Conservation (phyloP, 148 eudicot genomes). For the Chenopodium quinoa region DNA sequence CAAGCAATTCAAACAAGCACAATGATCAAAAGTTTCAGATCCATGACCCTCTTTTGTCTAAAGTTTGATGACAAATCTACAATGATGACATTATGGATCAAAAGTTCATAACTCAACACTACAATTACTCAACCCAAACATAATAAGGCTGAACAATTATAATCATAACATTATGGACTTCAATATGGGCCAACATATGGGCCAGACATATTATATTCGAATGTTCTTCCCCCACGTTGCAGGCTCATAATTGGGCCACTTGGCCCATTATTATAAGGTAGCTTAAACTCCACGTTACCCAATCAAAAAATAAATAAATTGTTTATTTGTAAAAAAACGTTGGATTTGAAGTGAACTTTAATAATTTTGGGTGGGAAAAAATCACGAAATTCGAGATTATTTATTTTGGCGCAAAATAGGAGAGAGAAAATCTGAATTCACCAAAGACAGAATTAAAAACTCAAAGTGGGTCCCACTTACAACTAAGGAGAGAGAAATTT, state of each 20-base stretch:
- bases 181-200: not conserved
- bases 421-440: slow-evolving; percentile 12
- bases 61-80: not conserved
- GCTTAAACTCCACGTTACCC: not conserved
- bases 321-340: no score
- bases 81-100: not conserved
- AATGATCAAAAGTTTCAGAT: not conserved
- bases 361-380: slow-evolving; percentile 12
- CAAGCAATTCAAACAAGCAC: not conserved
- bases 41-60: no score
- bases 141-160: not conserved
- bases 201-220: not conserved
- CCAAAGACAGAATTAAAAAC: not conserved
- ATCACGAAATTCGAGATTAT: no score
- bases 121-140: slow-evolving; percentile 1
- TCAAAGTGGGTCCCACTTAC: not conserved
- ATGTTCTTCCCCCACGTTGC: not conserved
- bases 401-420: slow-evolving; percentile 12
- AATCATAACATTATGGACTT: not conserved
- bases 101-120: not conserved
- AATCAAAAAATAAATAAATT: not conserved
- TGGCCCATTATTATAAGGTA: not conserved
- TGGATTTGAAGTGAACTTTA: not conserved
- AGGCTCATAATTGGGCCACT: not conserved
- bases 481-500: not conserved